A percentile compares a stretch with the other conserved stretches of the same genome.
phyloP scores from a whole-genome alignment of 2,329 filamentous ascomycete genomes.

The Akanthomyces uredinophilus region DNA sequence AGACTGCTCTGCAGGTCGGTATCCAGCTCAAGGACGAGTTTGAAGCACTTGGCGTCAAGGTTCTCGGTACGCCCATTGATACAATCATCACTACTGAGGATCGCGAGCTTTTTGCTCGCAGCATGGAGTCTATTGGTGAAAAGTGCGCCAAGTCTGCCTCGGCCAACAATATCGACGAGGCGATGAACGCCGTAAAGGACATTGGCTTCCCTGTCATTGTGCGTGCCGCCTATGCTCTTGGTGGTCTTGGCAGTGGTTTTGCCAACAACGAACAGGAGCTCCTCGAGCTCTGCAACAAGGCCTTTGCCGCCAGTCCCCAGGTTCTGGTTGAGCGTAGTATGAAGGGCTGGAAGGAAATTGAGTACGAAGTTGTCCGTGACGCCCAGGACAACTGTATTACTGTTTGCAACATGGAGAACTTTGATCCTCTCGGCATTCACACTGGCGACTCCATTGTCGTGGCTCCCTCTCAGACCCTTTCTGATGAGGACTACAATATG shows the following conservation, averaged over 20 bases:
- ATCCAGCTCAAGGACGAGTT: conserved; percentile 98
- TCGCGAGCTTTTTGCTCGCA: conserved; percentile 91
- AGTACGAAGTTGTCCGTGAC: conserved; percentile 97
- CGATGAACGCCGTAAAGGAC: conserved; percentile 77
- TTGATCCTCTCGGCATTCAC: conserved; percentile 95
- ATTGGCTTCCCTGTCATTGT: conserved; percentile 98
- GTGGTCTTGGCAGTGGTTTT: conserved; percentile 92
- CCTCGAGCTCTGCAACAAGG: conserved; percentile 84
- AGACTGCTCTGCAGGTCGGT: conserved; percentile 93
- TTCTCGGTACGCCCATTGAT: conserved; percentile 92
- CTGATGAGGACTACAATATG: conserved; percentile 99
- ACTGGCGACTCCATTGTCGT: conserved; percentile 98
- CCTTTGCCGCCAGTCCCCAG: conserved; percentile 90
- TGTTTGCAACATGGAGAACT: conserved; percentile 99
- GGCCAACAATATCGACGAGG: conserved; percentile 82
- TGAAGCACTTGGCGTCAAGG: conserved; percentile 82
- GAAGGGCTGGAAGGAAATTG: conserved; percentile 99
- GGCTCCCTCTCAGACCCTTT: conserved; percentile 91
- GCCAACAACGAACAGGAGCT: conserved; percentile 82
- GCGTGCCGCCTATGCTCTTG: conserved; percentile 90
- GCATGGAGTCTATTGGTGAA: conserved; percentile 97
- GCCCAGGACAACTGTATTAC: conserved; percentile 97
- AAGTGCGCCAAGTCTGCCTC: conserved; percentile 98
- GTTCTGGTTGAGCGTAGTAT: conserved; percentile 96
- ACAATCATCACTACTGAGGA: conserved; percentile 99